Evolutionary conservation across 2,329 filamentous ascomycete genomes (phyloP).

Genomic region (Coniella vitis): DNA sequence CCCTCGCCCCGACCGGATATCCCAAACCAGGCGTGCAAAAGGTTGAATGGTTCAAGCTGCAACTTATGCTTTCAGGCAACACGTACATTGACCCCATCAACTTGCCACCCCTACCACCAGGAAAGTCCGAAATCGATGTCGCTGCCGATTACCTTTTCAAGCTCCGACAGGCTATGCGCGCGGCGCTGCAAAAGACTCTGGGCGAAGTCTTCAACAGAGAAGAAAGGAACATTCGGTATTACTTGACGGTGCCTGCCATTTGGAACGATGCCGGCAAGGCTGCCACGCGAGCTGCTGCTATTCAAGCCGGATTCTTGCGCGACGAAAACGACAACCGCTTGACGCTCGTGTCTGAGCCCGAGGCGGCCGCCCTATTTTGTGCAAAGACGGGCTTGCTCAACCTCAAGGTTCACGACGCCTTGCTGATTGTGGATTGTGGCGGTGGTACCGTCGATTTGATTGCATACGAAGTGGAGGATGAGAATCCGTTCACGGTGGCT

Average conservation of each 20-base stretch:
- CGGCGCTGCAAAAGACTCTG: slow-evolving; percentile 89
- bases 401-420: slow-evolving; percentile 96
- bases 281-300: slow-evolving; percentile 88
- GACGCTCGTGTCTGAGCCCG: slow-evolving; percentile 90
- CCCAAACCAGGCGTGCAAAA: slow-evolving; percentile 97
- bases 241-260: slow-evolving; percentile 96
- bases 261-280: slow-evolving; percentile 99
- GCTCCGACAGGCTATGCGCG: slow-evolving; percentile 92
- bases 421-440: slow-evolving; percentile 95
- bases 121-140: slow-evolving; percentile 98
- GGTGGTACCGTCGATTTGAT: slow-evolving; percentile 98
- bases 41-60: slow-evolving; percentile 99
- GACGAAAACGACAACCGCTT: slow-evolving; percentile 97
- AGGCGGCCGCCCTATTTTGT: slow-evolving; percentile 95
- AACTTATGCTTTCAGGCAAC: slow-evolving; percentile 97
- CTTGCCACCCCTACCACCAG: slow-evolving; percentile 89
- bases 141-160: slow-evolving; percentile 99
- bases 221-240: slow-evolving; percentile 96
- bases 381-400: slow-evolving; percentile 94
- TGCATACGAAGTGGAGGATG: slow-evolving; percentile 96
- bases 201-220: slow-evolving; percentile 97
- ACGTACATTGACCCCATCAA: slow-evolving; percentile 99
- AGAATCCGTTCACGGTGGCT: slow-evolving; percentile 91
- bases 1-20: slow-evolving; percentile 91
- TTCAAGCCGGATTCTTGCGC: slow-evolving; percentile 91